These are phyloP conservation scores for Papiliotrema terrestris DNA, from an alignment of 1,284 basidiomycete genomes.

Conservation along the genomic window DNA sequence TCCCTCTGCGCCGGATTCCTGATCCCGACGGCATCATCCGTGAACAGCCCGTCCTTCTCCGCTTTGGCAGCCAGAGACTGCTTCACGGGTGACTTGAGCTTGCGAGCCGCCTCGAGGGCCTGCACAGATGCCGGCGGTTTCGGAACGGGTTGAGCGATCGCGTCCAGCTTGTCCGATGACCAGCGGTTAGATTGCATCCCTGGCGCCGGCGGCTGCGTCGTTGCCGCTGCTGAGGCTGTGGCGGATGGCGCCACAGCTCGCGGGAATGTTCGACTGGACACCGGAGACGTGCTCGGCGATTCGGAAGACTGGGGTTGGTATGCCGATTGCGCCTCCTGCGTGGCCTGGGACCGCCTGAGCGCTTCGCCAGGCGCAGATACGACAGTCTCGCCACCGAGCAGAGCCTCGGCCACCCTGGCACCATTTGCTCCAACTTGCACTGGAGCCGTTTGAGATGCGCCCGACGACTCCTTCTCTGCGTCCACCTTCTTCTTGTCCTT, in stretches of 20 bases:
- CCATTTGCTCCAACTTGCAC: no score
- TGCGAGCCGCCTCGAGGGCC: slow-evolving; percentile 7
- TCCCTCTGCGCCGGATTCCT: slow-evolving; percentile 6
- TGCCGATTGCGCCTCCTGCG: background rate
- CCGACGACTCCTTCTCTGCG: background rate
- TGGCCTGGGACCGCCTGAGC: background rate
- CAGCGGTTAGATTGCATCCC: background rate
- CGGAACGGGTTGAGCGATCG: background rate
- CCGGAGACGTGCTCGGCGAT: background rate
- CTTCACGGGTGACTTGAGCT: slow-evolving; percentile 22
- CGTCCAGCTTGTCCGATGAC: background rate
- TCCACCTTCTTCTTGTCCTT: slow-evolving; percentile 44
- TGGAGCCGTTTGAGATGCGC: background rate
- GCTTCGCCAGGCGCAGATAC: background rate
- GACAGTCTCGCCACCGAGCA: background rate
- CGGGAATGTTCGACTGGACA: no score
- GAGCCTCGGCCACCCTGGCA: background rate
- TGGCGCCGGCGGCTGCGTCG: background rate
- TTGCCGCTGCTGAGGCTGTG: background rate
- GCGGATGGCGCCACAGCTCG: no score
- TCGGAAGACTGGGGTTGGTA: background rate
- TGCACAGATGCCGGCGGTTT: background rate
- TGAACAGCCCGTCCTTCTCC: slow-evolving; percentile 24
- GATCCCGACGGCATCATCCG: slow-evolving; percentile 16
- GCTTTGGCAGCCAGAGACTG: slow-evolving; percentile 24